Evolutionary conservation across 1,139 yeast genomes (phyloP).

Genomic region (Protomyces pachydermus): DNA sequence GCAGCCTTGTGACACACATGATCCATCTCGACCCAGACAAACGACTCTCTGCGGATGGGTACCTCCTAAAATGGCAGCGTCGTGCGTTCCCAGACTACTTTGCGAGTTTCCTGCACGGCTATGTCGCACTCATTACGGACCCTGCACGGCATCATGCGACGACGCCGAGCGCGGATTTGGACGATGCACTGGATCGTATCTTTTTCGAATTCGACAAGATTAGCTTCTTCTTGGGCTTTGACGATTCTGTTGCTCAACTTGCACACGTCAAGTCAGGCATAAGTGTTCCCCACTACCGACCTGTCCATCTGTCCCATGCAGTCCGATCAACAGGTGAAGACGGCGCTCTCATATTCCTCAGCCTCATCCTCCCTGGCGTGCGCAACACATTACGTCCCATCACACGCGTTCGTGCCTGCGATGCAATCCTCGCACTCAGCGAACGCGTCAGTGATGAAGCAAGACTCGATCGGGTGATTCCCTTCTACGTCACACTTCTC

Average conservation of each 20-base stretch:
- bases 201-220: slow-evolving; percentile 44
- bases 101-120: slow-evolving; percentile 64
- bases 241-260: slow-evolving; percentile 4
- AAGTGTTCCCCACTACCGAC: slow-evolving; percentile 37
- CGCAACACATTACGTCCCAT: slow-evolving; percentile 60
- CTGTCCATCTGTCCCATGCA: slow-evolving; percentile 38
- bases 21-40: slow-evolving; percentile 56
- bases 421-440: slow-evolving; percentile 67
- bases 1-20: slow-evolving; percentile 55
- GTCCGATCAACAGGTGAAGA: slow-evolving; percentile 38
- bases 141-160: slow-evolving; percentile 35
- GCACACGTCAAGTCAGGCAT: slow-evolving; percentile 8
- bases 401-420: slow-evolving; percentile 66
- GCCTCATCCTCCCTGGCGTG: slow-evolving; percentile 59
- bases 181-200: slow-evolving; percentile 55
- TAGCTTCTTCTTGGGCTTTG: slow-evolving; percentile 33
- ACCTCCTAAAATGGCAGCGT: slow-evolving; percentile 49
- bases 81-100: slow-evolving; percentile 66
- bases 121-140: slow-evolving; percentile 49
- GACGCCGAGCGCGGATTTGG: slow-evolving; percentile 47
- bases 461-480: slow-evolving; percentile 78
- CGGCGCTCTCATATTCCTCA: slow-evolving; percentile 58
- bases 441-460: slow-evolving; percentile 76
- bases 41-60: slow-evolving; percentile 53
- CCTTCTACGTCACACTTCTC: slow-evolving; percentile 59